Percentiles rank a stretch among this genome's conserved stretches.
Conservation (phyloP, 768 basidiomycete species). For the Rhizopogon vesiculosus region DNA sequence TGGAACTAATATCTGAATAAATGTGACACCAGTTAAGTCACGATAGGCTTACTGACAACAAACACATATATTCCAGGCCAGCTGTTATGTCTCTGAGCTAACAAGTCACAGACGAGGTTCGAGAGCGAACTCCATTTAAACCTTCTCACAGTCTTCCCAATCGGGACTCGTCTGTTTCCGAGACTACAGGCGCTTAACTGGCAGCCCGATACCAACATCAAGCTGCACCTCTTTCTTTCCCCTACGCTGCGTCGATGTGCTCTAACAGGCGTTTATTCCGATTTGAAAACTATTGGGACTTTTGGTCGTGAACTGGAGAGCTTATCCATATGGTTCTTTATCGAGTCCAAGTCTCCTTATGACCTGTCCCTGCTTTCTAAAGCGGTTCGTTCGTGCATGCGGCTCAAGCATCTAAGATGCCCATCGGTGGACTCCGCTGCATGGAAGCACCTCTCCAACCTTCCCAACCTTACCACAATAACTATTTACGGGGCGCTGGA, state of each 20-base stretch:
- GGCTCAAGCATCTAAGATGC: neutral
- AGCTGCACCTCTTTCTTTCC: neutral
- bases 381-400: neutral
- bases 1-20: too few species aligned
- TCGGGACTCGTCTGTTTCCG: neutral
- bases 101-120: too few species aligned
- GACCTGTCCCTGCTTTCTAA: neutral
- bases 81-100: too few species aligned
- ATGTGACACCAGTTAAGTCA: too few species aligned
- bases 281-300: neutral
- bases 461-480: neutral
- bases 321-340: neutral
- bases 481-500: neutral
- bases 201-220: neutral
- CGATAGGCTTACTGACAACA: too few species aligned
- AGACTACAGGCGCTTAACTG: neutral
- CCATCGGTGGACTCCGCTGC: neutral
- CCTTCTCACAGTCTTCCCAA: neutral
- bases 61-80: too few species aligned
- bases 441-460: neutral
- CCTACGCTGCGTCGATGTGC: neutral
- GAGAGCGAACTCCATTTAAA: neutral
- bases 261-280: neutral
- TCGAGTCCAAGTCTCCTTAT: neutral
- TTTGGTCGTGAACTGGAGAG: neutral